A percentile compares a stretch with the other conserved stretches of the same genome.
Evolutionary conservation across 1,284 basidiomycete genomes (phyloP).

Genomic region (Ceratobasidium sp.): DNA sequence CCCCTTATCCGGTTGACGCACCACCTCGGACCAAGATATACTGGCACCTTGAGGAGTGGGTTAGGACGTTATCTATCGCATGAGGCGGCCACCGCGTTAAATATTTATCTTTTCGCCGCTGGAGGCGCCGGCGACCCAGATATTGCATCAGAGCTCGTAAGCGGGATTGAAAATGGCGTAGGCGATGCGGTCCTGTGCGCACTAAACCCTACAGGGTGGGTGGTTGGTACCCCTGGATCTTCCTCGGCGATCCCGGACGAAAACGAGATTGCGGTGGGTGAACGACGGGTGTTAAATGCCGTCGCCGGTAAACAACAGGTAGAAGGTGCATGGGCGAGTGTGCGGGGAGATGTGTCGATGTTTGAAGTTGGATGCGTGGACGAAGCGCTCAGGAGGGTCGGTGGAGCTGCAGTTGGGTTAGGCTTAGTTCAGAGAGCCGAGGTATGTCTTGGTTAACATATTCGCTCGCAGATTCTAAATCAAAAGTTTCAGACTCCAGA

Average conservation of each 20-base stretch:
- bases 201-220: constrained; percentile 59
- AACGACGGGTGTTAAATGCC: constrained; percentile 31
- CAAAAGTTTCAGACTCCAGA: constrained; percentile 54
- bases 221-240: constrained; percentile 9
- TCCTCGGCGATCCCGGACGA: background rate
- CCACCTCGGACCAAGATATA: constrained; percentile 81
- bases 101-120: constrained; percentile 68
- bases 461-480: background rate
- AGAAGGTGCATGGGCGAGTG: constrained; percentile 50
- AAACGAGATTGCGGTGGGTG: constrained; percentile 29
- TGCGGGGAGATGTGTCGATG: constrained; percentile 72
- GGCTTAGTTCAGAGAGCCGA: constrained; percentile 83
- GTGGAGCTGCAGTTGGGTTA: constrained; percentile 82
- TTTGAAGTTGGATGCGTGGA: constrained; percentile 77
- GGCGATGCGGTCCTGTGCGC: constrained; percentile 66
- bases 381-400: constrained; percentile 83
- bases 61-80: constrained; percentile 81
- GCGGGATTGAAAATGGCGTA: constrained; percentile 66
- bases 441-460: constrained; percentile 59
- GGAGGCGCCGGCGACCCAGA: constrained; percentile 50
- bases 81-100: constrained; percentile 79
- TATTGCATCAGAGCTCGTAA: constrained; percentile 55
- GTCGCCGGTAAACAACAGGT: constrained; percentile 36
- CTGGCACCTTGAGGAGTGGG: constrained; percentile 74
- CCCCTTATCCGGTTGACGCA: constrained; percentile 77